Base-by-base conservation (phyloP, 2,329 filamentous ascomycete species). In the Apiospora sp. region DNA sequence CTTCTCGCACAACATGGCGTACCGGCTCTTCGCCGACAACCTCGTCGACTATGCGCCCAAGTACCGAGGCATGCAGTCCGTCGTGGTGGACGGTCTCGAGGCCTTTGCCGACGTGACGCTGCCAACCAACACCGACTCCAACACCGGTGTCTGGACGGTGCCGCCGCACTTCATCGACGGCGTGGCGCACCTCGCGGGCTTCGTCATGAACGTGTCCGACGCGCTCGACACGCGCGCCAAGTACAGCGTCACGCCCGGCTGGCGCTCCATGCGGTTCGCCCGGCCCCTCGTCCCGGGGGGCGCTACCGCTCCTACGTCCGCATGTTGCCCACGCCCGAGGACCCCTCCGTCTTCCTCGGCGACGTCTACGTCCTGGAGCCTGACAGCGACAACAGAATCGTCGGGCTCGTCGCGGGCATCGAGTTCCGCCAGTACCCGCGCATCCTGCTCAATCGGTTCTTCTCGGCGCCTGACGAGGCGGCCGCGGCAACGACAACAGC, bases 1-100 rank as follows among this genome's bases (percentile, higher is more conserved):
- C 81, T 88, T 94, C 72, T 88, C 91, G 71, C 89, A 91, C 43
- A 91, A 91, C 64, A 89, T 94, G 84, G 91, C 91, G 16, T 95
- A 95, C 87, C 94, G 93, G 82, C 87, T 88, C 0, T 88, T 88
- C 78, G 78, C 78, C 5, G 84, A 85, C 41, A 84, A 86, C 43
- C 80, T 90, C 3, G 88, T 89, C 6, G 86, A 89, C 75, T 90
- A 89, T 73, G 81, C 83, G 14, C 78, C 78, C 13, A 82, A 82
- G 67, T 90, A 87, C 77, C 84, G 84, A 48, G 88, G 87, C 19
- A 89, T 89, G 80, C 83, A 88, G 43, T 86, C 88, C 72, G 86
- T 90, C 1, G 83, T 89, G 34, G 80, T 90, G 16, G 80, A 84
- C 76, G 85, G 81, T 75, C 84, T 89, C 48, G 84, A 86, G 34